Evolutionary conservation across 768 basidiomycete species (phyloP).

Genomic region (Sporobolomyces pararoseus): DNA sequence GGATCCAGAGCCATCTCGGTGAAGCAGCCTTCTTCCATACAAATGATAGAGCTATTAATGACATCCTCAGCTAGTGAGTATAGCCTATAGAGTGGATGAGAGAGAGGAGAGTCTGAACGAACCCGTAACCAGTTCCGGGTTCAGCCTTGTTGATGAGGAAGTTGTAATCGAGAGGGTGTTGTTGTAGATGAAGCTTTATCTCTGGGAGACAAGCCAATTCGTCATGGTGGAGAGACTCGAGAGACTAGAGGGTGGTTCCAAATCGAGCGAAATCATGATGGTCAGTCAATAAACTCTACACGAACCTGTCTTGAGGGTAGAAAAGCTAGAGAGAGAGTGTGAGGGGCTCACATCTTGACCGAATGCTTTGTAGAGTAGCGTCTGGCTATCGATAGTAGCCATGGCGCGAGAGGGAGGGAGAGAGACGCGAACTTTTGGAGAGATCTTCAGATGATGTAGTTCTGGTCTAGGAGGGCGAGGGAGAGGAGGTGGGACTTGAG

Average conservation of each 20-base stretch:
- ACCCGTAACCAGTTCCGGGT: not conserved
- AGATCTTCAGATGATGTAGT: not conserved
- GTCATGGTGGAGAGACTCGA: not conserved
- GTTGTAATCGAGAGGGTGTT: constrained; percentile 3
- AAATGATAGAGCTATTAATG: not conserved
- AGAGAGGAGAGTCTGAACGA: not conserved
- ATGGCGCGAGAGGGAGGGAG: not conserved
- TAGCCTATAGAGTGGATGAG: too few species aligned
- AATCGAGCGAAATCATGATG: not conserved
- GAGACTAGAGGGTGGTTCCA: not conserved
- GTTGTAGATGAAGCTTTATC: not conserved
- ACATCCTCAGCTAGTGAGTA: too few species aligned
- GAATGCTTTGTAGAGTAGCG: not conserved
- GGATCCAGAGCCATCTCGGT: not conserved
- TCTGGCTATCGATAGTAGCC: not conserved
- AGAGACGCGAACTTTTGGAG: not conserved
- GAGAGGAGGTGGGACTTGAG: too few species aligned
- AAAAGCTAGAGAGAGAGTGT: not conserved
- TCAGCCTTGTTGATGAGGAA: not conserved
- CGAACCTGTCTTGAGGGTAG: not conserved
- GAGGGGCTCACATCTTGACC: not conserved
- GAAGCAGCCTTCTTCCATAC: not conserved
- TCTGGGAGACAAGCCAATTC: not conserved
- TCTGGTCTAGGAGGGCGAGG: not conserved
- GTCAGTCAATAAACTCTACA: too few species aligned